These are phyloP conservation scores for Rhizopogon salebrosus DNA, from an alignment of 768 basidiomycete species.

Conservation along the genomic window DNA sequence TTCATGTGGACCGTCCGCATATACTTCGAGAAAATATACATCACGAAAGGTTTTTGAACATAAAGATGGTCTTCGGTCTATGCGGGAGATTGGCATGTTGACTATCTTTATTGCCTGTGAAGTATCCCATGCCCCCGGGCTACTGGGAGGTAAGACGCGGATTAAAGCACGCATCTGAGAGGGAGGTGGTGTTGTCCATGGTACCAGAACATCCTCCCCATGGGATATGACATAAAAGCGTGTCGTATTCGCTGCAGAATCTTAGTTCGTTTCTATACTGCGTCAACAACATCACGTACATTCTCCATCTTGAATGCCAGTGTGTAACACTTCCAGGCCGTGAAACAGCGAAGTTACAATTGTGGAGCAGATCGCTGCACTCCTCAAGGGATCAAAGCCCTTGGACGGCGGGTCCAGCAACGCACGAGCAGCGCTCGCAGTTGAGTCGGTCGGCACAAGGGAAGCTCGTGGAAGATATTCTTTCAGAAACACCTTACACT, in stretches of 20 bases:
- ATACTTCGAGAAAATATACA: conserved; percentile 64
- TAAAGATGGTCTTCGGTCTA: conserved; percentile 62
- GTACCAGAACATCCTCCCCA: conserved; percentile 25
- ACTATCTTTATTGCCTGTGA: conserved; percentile 30
- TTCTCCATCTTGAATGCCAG: conserved; percentile 58
- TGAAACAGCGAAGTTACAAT: conserved; percentile 56
- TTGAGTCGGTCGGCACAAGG: conserved; percentile 60
- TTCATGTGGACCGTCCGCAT: conserved; percentile 4
- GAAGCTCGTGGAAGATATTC: conserved; percentile 47
- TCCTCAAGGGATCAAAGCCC: conserved; percentile 36
- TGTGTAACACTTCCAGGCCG: conserved; percentile 54
- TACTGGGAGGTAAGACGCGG: conserved; percentile 23
- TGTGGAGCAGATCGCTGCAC: conserved; percentile 73
- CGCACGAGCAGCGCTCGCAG: conserved; percentile 60
- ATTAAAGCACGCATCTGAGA: conserved; percentile 31
- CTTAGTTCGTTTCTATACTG: background rate
- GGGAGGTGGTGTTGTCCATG: conserved; percentile 17
- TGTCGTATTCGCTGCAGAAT: conserved; percentile 54
- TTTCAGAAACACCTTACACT: conserved; percentile 62
- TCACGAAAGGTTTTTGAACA: conserved; percentile 43
- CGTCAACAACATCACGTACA: conserved; percentile 1
- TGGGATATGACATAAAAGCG: conserved; percentile 60
- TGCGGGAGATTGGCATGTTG: conserved; percentile 40
- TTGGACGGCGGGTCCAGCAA: conserved; percentile 29
- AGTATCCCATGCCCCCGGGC: conserved; percentile 7